Percentiles rank a stretch among this genome's conserved stretches.
These are phyloP conservation scores for Diaporthe sp. DNA, from an alignment of 2,329 filamentous ascomycete species.

Conservation along the genomic window DNA sequence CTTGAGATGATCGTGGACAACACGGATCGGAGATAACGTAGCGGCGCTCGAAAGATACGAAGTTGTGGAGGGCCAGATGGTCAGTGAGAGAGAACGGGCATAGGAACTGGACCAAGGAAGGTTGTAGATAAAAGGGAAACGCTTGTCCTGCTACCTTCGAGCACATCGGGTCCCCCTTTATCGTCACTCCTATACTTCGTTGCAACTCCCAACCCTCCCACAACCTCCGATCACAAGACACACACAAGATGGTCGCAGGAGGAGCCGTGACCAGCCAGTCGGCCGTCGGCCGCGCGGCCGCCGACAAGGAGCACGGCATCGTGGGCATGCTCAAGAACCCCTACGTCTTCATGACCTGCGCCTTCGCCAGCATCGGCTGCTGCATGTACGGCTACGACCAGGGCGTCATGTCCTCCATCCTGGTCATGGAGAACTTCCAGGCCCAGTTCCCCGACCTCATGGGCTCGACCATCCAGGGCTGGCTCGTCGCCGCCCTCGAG, in stretches of 20 bases:
- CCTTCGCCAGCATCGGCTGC: constrained; percentile 38
- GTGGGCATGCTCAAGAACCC: constrained; percentile 56
- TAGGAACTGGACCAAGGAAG: neutral
- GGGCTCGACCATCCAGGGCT: constrained; percentile 50
- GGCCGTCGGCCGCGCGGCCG: constrained; percentile 54
- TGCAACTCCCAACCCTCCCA: neutral
- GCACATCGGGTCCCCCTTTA: neutral
- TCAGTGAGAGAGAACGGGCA: neutral
- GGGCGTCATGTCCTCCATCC: constrained; percentile 70
- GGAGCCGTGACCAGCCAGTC: constrained; percentile 48
- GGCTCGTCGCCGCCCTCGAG: constrained; percentile 65
- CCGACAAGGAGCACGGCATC: constrained; percentile 54
- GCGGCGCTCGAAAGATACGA: neutral
- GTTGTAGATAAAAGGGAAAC: constrained; percentile 4
- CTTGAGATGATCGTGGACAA: neutral
- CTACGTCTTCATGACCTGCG: constrained; percentile 53
- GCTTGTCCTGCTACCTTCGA: neutral
- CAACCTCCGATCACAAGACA: neutral
- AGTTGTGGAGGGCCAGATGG: neutral
- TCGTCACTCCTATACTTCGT: neutral
- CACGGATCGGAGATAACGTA: constrained; percentile 1
- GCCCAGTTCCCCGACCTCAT: constrained; percentile 46
- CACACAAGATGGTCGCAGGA: constrained; percentile 34
- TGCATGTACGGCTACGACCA: constrained; percentile 69
- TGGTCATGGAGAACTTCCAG: constrained; percentile 50